phyloP scores from a whole-genome alignment of 2,329 filamentous ascomycete genomes.

The Amauroascus niger region DNA sequence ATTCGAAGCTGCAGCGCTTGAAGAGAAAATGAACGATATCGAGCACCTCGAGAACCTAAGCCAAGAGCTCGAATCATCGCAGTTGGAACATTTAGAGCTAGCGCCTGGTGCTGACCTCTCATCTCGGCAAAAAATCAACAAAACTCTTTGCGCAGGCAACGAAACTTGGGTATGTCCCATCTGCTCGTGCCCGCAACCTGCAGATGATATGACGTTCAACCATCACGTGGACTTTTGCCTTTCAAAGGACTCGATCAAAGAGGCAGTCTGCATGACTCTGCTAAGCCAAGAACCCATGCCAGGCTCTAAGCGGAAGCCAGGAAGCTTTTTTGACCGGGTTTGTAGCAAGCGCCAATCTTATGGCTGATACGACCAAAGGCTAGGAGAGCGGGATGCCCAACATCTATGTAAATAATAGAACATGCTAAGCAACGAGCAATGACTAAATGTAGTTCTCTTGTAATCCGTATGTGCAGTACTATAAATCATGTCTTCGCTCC shows the following conservation, averaged over 20 bases:
- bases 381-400: neutral
- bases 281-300: constrained; percentile 17
- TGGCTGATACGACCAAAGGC: neutral
- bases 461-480: too few species aligned
- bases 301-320: constrained; percentile 16
- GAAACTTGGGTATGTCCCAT: constrained; percentile 73
- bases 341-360: constrained; percentile 19
- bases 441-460: neutral
- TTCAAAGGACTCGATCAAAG: constrained; percentile 73
- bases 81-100: neutral
- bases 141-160: neutral
- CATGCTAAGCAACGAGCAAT: neutral
- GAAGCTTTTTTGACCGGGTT: constrained; percentile 28
- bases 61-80: constrained; percentile 40
- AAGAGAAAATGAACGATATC: constrained; percentile 52
- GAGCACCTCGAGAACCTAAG: constrained; percentile 53
- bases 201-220: constrained; percentile 72
- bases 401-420: too few species aligned
- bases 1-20: constrained; percentile 40
- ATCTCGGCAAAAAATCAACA: neutral
- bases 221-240: constrained; percentile 87
- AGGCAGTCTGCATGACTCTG: constrained; percentile 55
- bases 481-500: too few species aligned
- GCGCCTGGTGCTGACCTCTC: neutral
- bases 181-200: constrained; percentile 63